phyloP scores from a whole-genome alignment of 768 basidiomycete genomes.

The Baorangia bicolor region DNA sequence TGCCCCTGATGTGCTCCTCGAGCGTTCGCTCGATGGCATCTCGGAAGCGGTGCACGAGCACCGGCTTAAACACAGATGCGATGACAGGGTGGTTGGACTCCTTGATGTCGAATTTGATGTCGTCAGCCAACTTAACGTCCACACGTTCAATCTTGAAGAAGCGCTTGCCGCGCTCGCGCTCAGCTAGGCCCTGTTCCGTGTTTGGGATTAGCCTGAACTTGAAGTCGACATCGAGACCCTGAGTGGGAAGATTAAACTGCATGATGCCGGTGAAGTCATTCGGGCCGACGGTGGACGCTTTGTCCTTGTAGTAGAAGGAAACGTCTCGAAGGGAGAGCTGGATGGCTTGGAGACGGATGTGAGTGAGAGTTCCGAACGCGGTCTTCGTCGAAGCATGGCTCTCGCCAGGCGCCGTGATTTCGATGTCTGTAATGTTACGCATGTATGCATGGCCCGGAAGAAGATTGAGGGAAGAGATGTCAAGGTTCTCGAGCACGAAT shows the following conservation, averaged over 20 bases:
- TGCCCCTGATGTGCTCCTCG: conserved; percentile 50
- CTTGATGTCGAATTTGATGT: conserved; percentile 52
- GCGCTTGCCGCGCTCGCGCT: conserved; percentile 45
- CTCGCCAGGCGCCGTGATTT: conserved; percentile 44
- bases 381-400: conserved; percentile 40
- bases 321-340: conserved; percentile 63
- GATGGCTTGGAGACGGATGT: conserved; percentile 62
- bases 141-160: conserved; percentile 62
- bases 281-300: conserved; percentile 51
- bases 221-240: conserved; percentile 68
- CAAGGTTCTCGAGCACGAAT: conserved; percentile 73
- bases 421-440: conserved; percentile 66
- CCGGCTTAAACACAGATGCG: conserved; percentile 59
- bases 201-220: conserved; percentile 63
- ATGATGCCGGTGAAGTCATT: conserved; percentile 61
- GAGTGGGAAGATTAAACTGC: conserved; percentile 58
- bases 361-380: conserved; percentile 61
- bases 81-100: conserved; percentile 65
- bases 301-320: conserved; percentile 74
- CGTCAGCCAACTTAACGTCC: conserved; percentile 53
- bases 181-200: conserved; percentile 38
- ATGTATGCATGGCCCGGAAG: conserved; percentile 71
- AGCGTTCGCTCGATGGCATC: conserved; percentile 61
- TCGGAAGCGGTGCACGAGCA: conserved; percentile 55
- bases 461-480: conserved; percentile 63